A percentile compares a stretch with the other conserved stretches of the same genome.
Evolutionary conservation across 257 asterid genomes (phyloP).

Genomic region (Petrea volubilis): DNA sequence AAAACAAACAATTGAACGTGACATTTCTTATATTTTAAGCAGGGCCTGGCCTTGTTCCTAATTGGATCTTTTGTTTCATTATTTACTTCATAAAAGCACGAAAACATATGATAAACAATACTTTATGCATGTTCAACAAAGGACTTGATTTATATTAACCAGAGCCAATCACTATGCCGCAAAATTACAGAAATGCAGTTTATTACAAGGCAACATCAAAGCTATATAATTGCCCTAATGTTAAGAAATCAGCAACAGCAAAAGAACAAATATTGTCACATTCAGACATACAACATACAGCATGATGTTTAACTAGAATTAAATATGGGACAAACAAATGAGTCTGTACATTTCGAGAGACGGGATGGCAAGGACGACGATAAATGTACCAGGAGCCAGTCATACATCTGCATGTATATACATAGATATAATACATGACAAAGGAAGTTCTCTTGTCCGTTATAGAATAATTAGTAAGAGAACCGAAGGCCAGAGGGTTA

Average conservation of each 20-base stretch:
- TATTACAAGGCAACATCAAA: background rate
- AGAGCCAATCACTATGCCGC: background rate
- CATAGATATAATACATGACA: conserved; percentile 46
- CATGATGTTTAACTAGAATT: background rate
- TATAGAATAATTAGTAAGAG: conserved; percentile 28
- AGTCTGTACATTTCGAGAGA: conserved; percentile 46
- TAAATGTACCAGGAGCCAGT: conserved; percentile 27
- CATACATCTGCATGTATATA: conserved; percentile 45
- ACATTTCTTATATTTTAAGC: no score
- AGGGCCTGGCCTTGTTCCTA: no score
- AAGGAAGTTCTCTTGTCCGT: conserved; percentile 30
- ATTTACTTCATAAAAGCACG: no score
- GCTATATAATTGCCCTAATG: background rate
- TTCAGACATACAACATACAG: background rate
- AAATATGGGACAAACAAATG: conserved; percentile 19
- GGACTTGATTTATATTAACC: no score
- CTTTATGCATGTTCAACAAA: no score
- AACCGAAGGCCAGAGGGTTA: conserved; percentile 18
- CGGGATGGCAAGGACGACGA: conserved; percentile 28
- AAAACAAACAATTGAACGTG: no score
- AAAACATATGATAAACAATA: no score
- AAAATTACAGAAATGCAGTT: background rate
- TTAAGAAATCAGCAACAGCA: background rate
- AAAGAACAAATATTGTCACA: background rate
- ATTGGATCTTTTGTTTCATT: no score